These are phyloP conservation scores for Aspergillus brasiliensis DNA, from an alignment of 2,329 filamentous ascomycete genomes.

Conservation along the genomic window DNA sequence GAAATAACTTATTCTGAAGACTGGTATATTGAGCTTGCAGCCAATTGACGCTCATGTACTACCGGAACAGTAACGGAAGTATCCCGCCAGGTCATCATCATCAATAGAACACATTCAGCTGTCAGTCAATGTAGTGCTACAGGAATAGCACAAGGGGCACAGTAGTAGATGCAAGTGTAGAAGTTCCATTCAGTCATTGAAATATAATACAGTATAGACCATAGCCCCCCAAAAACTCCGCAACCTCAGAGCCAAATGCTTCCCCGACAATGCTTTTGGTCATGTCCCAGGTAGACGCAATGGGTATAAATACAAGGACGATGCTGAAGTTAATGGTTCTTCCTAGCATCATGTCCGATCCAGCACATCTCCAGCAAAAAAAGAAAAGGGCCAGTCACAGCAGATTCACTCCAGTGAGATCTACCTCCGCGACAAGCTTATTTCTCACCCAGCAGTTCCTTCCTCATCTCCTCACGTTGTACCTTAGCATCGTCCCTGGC, in stretches of 20 bases:
- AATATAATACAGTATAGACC: neutral
- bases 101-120: neutral
- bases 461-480: conserved; percentile 44
- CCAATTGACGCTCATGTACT: too few species aligned
- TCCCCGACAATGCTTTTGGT: conserved; percentile 1
- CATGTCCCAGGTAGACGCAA: neutral
- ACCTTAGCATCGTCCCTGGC: conserved; percentile 35
- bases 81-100: too few species aligned
- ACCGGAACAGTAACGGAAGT: too few species aligned
- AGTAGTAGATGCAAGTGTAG: neutral
- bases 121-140: neutral
- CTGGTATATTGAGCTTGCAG: too few species aligned
- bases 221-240: neutral
- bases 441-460: conserved; percentile 37
- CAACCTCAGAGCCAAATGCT: neutral
- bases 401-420: neutral
- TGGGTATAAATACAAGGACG: conserved; percentile 12
- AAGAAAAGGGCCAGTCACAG: neutral
- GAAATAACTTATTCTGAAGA: too few species aligned
- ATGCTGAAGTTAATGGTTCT: neutral
- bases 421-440: neutral
- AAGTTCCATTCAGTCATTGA: neutral
- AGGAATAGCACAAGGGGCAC: neutral
- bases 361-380: neutral
- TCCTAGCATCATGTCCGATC: neutral